Percentiles rank a stretch among this genome's conserved stretches.
phyloP scores from a whole-genome alignment of 2,329 filamentous ascomycete species.

The Metarhizium humberi region DNA sequence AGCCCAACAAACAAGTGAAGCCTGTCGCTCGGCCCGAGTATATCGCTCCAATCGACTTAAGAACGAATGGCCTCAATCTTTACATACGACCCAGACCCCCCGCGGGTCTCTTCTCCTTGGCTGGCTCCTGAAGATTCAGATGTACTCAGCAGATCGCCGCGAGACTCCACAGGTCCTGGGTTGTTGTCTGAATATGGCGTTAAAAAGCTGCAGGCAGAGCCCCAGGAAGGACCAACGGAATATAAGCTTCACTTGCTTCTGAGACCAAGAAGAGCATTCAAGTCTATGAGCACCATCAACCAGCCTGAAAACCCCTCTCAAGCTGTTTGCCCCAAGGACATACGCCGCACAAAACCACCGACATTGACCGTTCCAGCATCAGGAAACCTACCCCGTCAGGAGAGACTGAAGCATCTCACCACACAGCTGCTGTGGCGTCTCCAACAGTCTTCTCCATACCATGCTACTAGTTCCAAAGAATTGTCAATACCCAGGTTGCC shows the following conservation, averaged over 20 bases:
- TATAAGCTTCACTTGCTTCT: slow-evolving; percentile 92
- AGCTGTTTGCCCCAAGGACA: slow-evolving; percentile 2
- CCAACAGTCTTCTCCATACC: slow-evolving; percentile 89
- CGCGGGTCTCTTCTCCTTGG: slow-evolving; percentile 87
- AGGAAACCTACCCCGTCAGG: slow-evolving; percentile 64
- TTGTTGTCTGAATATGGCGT: slow-evolving; percentile 54
- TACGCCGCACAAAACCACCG: slow-evolving; percentile 9
- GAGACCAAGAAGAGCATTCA: slow-evolving; percentile 66
- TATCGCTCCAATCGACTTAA: neutral
- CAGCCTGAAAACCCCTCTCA: slow-evolving; percentile 1
- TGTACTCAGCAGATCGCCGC: slow-evolving; percentile 22
- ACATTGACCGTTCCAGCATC: slow-evolving; percentile 25
- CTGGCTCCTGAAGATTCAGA: slow-evolving; percentile 43
- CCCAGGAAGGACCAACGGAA: slow-evolving; percentile 88
- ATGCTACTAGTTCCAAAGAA: slow-evolving; percentile 68
- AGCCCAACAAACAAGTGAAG: neutral
- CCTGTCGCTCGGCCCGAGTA: neutral
- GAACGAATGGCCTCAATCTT: slow-evolving; percentile 81
- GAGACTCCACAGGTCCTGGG: slow-evolving; percentile 21
- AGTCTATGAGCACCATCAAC: slow-evolving; percentile 53
- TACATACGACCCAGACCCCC: slow-evolving; percentile 83
- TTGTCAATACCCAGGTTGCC: slow-evolving; percentile 68
- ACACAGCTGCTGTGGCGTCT: slow-evolving; percentile 92
- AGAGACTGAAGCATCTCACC: slow-evolving; percentile 81
- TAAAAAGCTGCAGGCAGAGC: slow-evolving; percentile 76